Conservation (phyloP, 176 grass and related monocot species). For the Thinopyrum elongatum region DNA sequence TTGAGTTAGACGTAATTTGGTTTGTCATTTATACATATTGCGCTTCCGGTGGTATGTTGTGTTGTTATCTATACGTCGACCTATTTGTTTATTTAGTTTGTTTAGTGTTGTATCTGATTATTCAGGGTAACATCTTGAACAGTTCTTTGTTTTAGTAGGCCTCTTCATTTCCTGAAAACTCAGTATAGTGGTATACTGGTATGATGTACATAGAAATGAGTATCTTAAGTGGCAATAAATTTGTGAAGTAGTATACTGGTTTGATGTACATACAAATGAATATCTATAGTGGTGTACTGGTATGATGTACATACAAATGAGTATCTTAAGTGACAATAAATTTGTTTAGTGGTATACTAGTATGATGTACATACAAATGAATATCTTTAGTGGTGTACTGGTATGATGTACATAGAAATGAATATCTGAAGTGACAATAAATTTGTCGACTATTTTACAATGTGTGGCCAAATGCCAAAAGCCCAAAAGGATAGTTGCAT, state of each 20-base stretch:
- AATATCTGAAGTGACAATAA: background rate
- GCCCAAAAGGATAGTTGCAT: background rate
- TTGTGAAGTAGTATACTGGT: too few relatives aligned
- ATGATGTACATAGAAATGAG: too few relatives aligned
- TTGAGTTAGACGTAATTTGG: background rate
- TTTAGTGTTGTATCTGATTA: background rate
- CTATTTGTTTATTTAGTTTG: background rate
- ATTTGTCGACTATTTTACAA: background rate
- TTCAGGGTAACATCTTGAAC: background rate
- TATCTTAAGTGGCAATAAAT: too few relatives aligned
- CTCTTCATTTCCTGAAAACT: background rate
- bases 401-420: too few relatives aligned
- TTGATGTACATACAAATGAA: too few relatives aligned
- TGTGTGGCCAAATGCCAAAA: background rate
- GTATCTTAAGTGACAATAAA: too few relatives aligned
- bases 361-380: too few relatives aligned
- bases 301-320: too few relatives aligned
- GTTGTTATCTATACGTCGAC: background rate
- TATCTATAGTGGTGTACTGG: too few relatives aligned
- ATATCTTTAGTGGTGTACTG: too few relatives aligned
- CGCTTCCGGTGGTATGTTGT: background rate
- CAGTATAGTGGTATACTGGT: background rate
- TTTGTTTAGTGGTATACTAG: too few relatives aligned
- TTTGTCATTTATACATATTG: background rate
- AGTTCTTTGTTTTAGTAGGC: background rate